Conservation (phyloP, 2,329 filamentous ascomycete species). For the Fusarium sp. region DNA sequence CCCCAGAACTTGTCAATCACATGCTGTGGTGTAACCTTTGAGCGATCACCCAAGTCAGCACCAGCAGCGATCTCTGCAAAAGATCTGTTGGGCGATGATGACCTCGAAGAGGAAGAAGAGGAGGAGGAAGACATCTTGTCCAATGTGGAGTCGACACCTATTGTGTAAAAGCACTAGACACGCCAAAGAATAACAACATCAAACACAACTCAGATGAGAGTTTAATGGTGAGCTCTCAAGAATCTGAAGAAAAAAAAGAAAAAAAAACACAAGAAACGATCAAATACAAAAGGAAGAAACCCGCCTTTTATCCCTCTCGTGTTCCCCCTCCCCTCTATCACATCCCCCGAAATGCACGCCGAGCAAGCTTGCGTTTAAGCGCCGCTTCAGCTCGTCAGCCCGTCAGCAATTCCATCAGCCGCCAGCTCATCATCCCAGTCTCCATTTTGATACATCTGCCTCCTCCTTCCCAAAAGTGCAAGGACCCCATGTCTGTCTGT, state of each 20-base stretch:
- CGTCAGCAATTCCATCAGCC: conserved; percentile 14
- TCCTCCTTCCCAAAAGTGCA: background rate
- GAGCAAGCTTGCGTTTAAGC: conserved; percentile 6
- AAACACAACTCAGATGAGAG: background rate
- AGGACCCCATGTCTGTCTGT: background rate
- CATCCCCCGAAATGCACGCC: background rate
- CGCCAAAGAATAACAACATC: background rate
- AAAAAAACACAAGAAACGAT: background rate
- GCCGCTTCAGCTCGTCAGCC: conserved; percentile 10
- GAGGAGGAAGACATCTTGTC: conserved; percentile 26
- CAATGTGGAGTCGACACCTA: background rate
- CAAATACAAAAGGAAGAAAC: background rate
- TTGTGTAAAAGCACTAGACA: background rate
- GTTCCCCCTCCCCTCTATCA: background rate
- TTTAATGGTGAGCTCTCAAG: background rate
- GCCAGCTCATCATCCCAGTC: conserved; percentile 16
- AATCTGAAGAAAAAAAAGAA: background rate
- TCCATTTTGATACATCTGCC: background rate
- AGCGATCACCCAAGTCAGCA: conserved; percentile 40
- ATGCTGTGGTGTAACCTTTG: conserved; percentile 71
- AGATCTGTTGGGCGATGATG: conserved; percentile 11
- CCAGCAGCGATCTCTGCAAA: conserved; percentile 5
- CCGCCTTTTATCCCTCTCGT: conserved; percentile 20
- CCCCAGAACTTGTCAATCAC: conserved; percentile 79
- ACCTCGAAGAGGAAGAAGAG: conserved; percentile 13